Evolutionary conservation across 495 filamentous ascomycete species (phyloP).

Genomic region (Umbilicaria muhlenbergii): DNA sequence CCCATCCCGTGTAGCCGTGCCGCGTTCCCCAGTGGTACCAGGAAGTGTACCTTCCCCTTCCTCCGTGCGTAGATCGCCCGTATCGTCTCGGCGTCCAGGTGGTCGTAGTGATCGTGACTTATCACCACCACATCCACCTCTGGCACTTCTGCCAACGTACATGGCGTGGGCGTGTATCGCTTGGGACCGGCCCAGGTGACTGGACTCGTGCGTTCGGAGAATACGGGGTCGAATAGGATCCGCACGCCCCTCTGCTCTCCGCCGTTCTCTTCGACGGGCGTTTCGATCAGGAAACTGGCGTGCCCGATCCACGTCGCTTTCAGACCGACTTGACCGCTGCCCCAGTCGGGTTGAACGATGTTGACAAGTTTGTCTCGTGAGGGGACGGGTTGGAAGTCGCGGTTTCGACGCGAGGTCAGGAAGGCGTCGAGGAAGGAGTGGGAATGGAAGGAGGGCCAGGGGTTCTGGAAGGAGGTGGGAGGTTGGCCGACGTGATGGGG

Average conservation of each 20-base stretch:
- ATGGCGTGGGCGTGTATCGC: slow-evolving; percentile 34
- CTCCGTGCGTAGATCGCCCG: slow-evolving; percentile 18
- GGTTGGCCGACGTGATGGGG: slow-evolving; percentile 7
- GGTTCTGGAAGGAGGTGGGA: slow-evolving; percentile 31
- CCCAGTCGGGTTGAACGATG: slow-evolving; percentile 21
- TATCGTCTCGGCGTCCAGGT: slow-evolving; percentile 29
- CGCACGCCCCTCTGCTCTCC: slow-evolving; percentile 18
- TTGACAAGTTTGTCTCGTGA: slow-evolving; percentile 16
- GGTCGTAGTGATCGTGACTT: slow-evolving; percentile 38
- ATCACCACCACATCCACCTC: slow-evolving; percentile 33
- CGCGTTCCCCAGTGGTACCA: slow-evolving; percentile 26
- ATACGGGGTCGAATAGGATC: slow-evolving; percentile 38
- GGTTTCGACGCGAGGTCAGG: slow-evolving; percentile 6
- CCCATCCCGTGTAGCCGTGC: slow-evolving; percentile 22
- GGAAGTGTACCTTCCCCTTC: slow-evolving; percentile 22
- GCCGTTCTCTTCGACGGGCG: slow-evolving; percentile 8
- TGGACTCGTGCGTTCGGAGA: slow-evolving; percentile 32
- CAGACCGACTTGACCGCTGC: slow-evolving; percentile 11
- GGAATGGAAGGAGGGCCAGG: slow-evolving; percentile 33
- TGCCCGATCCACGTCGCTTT: slow-evolving; percentile 39
- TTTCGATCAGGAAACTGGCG: slow-evolving; percentile 31
- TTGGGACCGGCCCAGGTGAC: slow-evolving; percentile 29
- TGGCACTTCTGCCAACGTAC: slow-evolving; percentile 28
- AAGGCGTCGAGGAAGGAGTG: slow-evolving; percentile 15
- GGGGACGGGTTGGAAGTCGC: slow-evolving; percentile 24